Base-by-base conservation (phyloP, 1,139 yeast genomes). In the Candida tropicalis region DNA sequence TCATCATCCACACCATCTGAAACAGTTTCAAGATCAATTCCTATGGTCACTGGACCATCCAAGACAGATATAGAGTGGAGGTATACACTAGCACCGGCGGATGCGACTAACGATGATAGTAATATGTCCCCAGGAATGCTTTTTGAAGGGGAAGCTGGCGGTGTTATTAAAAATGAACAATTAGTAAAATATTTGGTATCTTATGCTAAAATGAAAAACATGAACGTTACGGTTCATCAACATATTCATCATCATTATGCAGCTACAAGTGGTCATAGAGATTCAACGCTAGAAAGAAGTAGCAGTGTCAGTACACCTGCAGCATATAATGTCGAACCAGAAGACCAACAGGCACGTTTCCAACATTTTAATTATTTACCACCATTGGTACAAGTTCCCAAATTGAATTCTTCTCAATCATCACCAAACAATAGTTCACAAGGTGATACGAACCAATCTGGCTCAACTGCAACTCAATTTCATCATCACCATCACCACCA, bases 201-300 rank as follows among this genome's bases (percentile, higher is more conserved):
- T 27, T 75, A 82, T 43, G 95, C 96, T 1, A 79, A 79, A 45
- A 66, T 68, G 35, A 70, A 79, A 51, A 76, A 80, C 24, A 72
- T 87, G 44, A 76, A 80, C 43, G 74, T 89, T 9, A 82, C 89
- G 4, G 79, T 89, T 13, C 96, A 88, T 63, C 96, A 89, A 59
- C 96, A 89, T 62, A 83, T 87, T 41, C 89, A 86, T 56, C 87
- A 84, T 57, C 86, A 80, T 58, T 80, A 81, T 56, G 63, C 74
- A 2, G 22, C 74, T 2, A 20, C 48, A 22, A 32, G 18, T 26
- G 33, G 36, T 13, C 50, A 41, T 15, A 40, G 23, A 16, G 41
- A 48, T 20, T 6, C 9, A 22, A 32, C 27, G 13, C 17, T 26
- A 16, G 28, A 33, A 23, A n/a, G 12, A n/a, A 40, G 36, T 17